Evolutionary conservation across 805 yeast species (phyloP).

Genomic region (Cyberlindnera subsufficiens): DNA sequence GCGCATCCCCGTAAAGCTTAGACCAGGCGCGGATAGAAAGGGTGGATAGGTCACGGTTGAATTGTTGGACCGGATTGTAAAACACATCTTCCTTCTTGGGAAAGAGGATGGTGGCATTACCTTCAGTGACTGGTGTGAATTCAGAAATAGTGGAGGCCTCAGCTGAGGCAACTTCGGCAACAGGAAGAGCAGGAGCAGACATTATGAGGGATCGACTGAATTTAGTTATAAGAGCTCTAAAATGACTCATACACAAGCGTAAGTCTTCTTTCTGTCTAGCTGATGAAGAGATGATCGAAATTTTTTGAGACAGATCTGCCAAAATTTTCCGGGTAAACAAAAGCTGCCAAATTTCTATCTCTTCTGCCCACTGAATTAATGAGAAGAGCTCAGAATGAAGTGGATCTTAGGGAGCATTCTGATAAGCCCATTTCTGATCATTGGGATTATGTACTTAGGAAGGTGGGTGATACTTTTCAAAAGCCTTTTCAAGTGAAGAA

Average conservation of each 20-base stretch:
- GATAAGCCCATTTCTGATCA: neutral
- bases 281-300: neutral
- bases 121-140: conserved; percentile 55
- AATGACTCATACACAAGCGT: neutral
- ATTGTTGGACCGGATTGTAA: conserved; percentile 95
- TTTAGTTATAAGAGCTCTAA: neutral
- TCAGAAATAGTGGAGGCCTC: conserved; percentile 7
- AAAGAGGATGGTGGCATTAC: conserved; percentile 75
- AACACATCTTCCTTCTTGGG: conserved; percentile 83
- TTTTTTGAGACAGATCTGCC: too few relatives aligned
- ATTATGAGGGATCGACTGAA: neutral
- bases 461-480: neutral
- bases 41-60: conserved; percentile 86
- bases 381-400: neutral
- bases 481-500: too few relatives aligned
- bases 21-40: conserved; percentile 85
- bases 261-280: neutral
- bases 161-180: conserved; percentile 5
- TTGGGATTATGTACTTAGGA: neutral
- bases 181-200: neutral
- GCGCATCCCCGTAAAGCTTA: conserved; percentile 42
- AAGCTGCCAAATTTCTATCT: too few relatives aligned
- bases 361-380: too few relatives aligned
- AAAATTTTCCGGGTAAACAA: too few relatives aligned
- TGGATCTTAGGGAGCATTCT: neutral